Conservation (phyloP, 202 grass and related monocot species). For the Carex sylvatica region DNA sequence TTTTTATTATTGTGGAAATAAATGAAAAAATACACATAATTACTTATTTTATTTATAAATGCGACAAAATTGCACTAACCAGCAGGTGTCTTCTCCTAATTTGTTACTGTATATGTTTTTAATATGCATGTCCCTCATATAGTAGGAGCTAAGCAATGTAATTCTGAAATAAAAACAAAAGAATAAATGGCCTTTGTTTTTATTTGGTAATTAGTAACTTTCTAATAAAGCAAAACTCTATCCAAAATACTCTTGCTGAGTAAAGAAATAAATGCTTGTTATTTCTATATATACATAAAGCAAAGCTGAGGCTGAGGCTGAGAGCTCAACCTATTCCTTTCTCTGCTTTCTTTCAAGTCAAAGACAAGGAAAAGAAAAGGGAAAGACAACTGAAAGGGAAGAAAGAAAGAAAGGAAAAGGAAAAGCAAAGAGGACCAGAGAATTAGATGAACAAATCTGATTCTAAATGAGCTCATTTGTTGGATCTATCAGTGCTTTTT, state of each 20-base stretch:
- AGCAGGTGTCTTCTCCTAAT: background rate
- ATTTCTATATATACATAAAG: slow-evolving; percentile 36
- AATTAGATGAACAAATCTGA: slow-evolving; percentile 11
- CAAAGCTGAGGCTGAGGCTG: slow-evolving; percentile 29
- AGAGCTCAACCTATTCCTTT: slow-evolving; percentile 28
- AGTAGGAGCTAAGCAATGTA: no score
- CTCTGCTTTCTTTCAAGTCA: slow-evolving; percentile 24
- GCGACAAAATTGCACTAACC: background rate
- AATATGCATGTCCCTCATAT: background rate
- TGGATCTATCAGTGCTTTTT: slow-evolving; percentile 18
- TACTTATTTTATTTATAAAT: background rate
- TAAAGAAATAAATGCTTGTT: slow-evolving; percentile 11
- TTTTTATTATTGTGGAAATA: background rate
- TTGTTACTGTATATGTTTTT: no score
- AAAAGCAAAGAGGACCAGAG: slow-evolving; percentile 1
- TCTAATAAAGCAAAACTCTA: slow-evolving; percentile 17
- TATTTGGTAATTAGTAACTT: slow-evolving; percentile 29
- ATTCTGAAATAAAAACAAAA: background rate
- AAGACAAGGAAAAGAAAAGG: background rate
- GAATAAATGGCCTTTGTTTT: background rate
- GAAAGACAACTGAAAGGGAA: background rate
- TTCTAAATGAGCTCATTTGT: slow-evolving; percentile 19
- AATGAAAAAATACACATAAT: background rate
- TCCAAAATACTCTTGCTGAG: slow-evolving; percentile 11
- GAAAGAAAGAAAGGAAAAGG: slow-evolving; percentile 7